Percentiles rank a stretch among this genome's conserved stretches.
These are phyloP conservation scores for Yamadazyma nakazawae DNA, from an alignment of 805 yeast genomes.

Conservation along the genomic window DNA sequence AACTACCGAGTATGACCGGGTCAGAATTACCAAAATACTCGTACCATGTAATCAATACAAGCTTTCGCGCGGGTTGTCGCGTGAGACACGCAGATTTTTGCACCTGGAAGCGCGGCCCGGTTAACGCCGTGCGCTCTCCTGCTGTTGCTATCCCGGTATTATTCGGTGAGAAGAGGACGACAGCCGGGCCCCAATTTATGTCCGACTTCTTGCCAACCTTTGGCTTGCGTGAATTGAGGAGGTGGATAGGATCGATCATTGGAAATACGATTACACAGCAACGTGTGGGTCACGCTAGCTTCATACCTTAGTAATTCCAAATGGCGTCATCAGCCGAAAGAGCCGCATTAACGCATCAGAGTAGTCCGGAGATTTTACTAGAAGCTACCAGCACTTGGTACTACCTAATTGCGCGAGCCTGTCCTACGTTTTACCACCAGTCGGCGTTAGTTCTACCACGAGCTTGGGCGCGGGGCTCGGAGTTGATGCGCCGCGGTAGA, in stretches of 20 bases:
- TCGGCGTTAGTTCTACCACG: neutral
- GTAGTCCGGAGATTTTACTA: neutral
- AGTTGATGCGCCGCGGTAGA: constrained; percentile 1
- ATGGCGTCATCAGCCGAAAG: constrained; percentile 1
- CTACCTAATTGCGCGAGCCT: neutral
- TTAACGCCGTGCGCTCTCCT: neutral
- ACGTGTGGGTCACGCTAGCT: neutral
- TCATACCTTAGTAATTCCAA: neutral
- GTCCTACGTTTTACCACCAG: neutral
- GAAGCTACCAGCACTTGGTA: too few species aligned
- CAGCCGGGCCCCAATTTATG: neutral
- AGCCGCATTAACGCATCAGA: constrained; percentile 2
- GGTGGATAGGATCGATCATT: neutral
- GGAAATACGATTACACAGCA: neutral
- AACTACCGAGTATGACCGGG: neutral
- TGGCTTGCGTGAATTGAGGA: neutral
- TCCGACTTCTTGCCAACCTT: neutral
- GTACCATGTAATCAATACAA: neutral
- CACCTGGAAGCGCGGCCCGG: too few species aligned
- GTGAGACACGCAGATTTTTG: too few species aligned
- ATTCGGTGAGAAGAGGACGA: neutral
- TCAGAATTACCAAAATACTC: neutral
- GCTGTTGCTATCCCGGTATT: neutral
- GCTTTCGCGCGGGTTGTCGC: too few species aligned
- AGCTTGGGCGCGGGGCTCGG: constrained; percentile 4